Evolutionary conservation across 2,329 filamentous ascomycete genomes (phyloP), one percentile per base, ranked within the genome.

Genomic region (Domatiomyces catenatus): DNA sequence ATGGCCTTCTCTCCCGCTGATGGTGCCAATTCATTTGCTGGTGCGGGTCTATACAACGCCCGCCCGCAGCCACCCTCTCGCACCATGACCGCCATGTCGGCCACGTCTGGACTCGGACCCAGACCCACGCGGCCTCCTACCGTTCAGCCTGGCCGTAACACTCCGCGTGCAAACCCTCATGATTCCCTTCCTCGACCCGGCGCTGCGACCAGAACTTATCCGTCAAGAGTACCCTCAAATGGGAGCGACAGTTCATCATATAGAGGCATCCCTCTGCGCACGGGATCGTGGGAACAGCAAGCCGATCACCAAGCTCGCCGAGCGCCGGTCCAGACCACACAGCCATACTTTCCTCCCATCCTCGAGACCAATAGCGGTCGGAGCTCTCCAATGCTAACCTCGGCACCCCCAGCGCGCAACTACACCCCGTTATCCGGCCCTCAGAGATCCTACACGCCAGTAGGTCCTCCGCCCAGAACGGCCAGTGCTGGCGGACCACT

Each of bases 1-100:
- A 83, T 83, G 76, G 80, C 79, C 18, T 75, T 73, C 48, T 50
- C 49, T 17, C 53, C 60, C 44, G 55, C 58, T 50, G 57, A 58
- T 15, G 15, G 8, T 15, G 32, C 12, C 8, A 46, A 36, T 50
- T 17, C 57, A 53, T 32, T 54, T 54, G 3, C 53, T 2, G 42
- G 20, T 8, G 20, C 47, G 61, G 48, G 53, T 52, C 12, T 60
- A 58, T 39, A 56, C 54, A 53, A 48, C 12, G 49, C 49, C 15
- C 54, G 52, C 24, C 53, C 55, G 20, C 43, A 44, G 19, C 48
- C 47, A 15, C 48, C 52, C 8, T 54, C 52, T 36, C 49, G 59
- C 39, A 58, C 51, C 24, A 49, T 57, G 45, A 59, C 58, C 8
- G 60, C 58, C 43, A 39, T 62, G 8, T 59, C 63, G 10, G 56